phyloP scores from a whole-genome alignment of 495 filamentous ascomycete genomes.

The Penicillium goetzii region DNA sequence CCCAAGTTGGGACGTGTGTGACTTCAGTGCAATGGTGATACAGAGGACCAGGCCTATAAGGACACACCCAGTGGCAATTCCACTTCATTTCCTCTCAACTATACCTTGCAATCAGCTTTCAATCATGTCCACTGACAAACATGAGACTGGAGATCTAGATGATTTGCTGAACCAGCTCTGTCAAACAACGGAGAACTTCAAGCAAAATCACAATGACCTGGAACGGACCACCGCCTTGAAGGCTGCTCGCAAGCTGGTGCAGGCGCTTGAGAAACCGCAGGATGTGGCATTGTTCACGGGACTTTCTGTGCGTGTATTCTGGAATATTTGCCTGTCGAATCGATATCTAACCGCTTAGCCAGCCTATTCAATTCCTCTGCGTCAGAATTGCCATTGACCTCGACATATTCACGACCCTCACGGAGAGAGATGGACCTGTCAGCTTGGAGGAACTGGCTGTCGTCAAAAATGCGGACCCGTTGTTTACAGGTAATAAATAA shows the following conservation, averaged over 20 bases:
- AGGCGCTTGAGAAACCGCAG: not conserved
- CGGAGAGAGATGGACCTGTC: not conserved
- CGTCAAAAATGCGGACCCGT: not conserved
- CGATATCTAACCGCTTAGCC: not conserved
- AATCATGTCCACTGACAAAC: not conserved
- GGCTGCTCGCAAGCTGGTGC: not conserved
- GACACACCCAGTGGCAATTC: not conserved
- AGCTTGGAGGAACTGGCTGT: constrained; percentile 9
- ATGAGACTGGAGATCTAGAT: not conserved
- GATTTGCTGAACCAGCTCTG: not conserved
- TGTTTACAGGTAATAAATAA: constrained; percentile 5
- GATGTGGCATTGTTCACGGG: not conserved
- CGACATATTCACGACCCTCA: constrained; percentile 9
- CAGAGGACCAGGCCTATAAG: not conserved
- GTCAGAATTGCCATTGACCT: constrained; percentile 8
- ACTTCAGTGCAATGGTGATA: not conserved
- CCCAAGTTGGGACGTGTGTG: not conserved
- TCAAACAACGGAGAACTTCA: not conserved
- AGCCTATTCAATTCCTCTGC: not conserved
- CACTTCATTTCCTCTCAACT: not conserved
- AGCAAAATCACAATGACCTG: not conserved
- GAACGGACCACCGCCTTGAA: not conserved
- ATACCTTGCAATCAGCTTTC: not conserved
- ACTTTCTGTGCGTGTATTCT: not conserved
- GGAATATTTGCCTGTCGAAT: not conserved